phyloP scores from a whole-genome alignment of 2,329 filamentous ascomycete species.

The Colletotrichum tanaceti region DNA sequence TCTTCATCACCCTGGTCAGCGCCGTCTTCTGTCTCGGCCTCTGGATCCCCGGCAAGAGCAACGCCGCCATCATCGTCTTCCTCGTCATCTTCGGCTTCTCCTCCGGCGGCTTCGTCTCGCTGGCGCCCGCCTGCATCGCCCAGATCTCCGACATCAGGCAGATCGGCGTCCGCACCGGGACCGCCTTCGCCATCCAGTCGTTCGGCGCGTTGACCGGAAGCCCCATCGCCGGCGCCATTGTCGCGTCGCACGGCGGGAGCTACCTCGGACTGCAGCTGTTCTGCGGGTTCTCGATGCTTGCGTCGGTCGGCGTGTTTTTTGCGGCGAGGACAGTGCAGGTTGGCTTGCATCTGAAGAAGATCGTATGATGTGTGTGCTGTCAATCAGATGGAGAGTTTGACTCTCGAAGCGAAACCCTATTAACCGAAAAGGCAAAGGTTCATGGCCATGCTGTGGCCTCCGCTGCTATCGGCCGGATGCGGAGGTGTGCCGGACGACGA shows the following conservation, averaged over 20 bases:
- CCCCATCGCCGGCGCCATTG: conserved; percentile 74
- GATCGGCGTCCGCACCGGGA: conserved; percentile 76
- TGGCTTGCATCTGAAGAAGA: conserved; percentile 50
- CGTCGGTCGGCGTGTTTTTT: conserved; percentile 46
- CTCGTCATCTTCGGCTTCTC: conserved; percentile 76
- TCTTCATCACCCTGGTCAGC: conserved; percentile 63
- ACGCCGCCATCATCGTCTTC: conserved; percentile 72
- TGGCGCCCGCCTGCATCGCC: conserved; percentile 73
- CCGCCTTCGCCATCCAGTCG: conserved; percentile 70
- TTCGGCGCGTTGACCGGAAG: conserved; percentile 74
- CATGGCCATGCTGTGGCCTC: neutral
- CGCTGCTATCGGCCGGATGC: neutral
- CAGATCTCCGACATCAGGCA: conserved; percentile 77
- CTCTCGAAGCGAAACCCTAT: neutral
- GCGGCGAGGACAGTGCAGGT: conserved; percentile 50
- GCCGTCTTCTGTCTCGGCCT: conserved; percentile 59
- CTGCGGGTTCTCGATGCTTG: conserved; percentile 63
- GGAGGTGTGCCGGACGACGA: neutral
- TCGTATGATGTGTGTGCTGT: conserved; percentile 42
- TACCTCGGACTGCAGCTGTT: conserved; percentile 74
- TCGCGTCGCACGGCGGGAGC: conserved; percentile 61
- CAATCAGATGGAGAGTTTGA: no score
- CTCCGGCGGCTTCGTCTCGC: conserved; percentile 73
- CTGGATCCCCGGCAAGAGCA: conserved; percentile 61
- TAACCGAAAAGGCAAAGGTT: neutral